Conservation (phyloP, 1,284 basidiomycete genomes). For the Pseudozyma tsukubaensis region DNA sequence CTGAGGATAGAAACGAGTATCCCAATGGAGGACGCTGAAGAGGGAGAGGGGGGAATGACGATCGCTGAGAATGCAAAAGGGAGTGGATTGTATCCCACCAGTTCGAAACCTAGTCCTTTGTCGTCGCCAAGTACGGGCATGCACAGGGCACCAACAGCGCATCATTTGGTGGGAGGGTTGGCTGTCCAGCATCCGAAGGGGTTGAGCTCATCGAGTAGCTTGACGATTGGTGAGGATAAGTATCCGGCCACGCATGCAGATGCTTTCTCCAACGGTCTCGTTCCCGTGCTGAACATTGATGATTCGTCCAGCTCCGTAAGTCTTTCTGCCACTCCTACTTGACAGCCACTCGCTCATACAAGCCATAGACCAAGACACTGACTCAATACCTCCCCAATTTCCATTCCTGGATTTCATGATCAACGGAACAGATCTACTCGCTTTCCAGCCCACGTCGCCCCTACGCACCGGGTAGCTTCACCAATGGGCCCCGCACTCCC, state of each 20-base stretch:
- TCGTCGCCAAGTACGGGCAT: conserved; percentile 3
- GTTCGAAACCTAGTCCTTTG: conserved; percentile 6
- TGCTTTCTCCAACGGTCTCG: conserved; percentile 29
- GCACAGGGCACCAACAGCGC: conserved; percentile 23
- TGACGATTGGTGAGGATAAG: conserved; percentile 27
- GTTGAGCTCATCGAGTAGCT: conserved; percentile 20
- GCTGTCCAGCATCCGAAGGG: conserved; percentile 24
- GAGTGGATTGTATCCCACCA: neutral
- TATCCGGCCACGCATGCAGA: conserved; percentile 25
- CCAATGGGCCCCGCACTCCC: conserved; percentile 25
- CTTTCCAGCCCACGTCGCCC: conserved; percentile 20
- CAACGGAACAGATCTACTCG: conserved; percentile 8
- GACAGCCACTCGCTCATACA: neutral
- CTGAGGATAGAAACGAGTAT: conserved; percentile 25
- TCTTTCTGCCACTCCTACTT: neutral
- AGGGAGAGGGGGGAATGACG: no score
- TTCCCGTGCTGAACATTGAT: conserved; percentile 32
- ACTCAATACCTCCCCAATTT: neutral
- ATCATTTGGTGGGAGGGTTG: conserved; percentile 20
- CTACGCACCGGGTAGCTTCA: conserved; percentile 40
- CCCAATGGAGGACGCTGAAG: conserved; percentile 7
- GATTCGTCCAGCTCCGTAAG: conserved; percentile 21
- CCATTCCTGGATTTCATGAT: no score
- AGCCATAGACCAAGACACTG: neutral
- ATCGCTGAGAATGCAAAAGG: neutral